Evolutionary conservation across 768 basidiomycete species (phyloP).

Genomic region (Tylopilus plumbeoviolaceoides): DNA sequence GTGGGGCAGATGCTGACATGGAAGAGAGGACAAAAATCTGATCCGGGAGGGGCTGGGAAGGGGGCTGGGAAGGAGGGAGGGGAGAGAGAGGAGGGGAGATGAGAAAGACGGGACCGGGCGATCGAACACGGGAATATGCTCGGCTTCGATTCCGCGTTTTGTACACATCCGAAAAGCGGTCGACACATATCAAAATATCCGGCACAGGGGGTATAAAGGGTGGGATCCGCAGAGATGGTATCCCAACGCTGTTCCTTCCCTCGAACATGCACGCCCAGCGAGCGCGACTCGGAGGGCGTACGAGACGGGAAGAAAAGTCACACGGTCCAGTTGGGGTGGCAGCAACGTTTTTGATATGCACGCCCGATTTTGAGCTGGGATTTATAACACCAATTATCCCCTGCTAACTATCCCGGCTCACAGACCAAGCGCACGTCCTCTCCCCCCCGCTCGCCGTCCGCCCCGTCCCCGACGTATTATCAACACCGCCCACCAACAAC

Average conservation of each 20-base stretch:
- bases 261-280: background rate
- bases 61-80: background rate
- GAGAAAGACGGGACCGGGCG: conserved; percentile 8
- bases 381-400: conserved; percentile 28
- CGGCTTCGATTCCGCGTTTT: conserved; percentile 17
- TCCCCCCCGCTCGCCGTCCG: background rate
- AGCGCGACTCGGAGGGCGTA: background rate
- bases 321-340: conserved; percentile 21
- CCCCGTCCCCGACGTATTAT: background rate
- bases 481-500: background rate
- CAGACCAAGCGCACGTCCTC: background rate
- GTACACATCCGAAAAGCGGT: conserved; percentile 11
- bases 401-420: conserved; percentile 10
- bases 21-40: background rate
- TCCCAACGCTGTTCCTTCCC: conserved; percentile 1
- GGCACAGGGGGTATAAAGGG: conserved; percentile 12
- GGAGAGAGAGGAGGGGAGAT: background rate
- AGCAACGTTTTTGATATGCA: conserved; percentile 32
- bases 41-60: background rate
- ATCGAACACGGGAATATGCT: conserved; percentile 17
- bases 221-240: conserved; percentile 4
- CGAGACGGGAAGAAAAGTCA: conserved; percentile 24
- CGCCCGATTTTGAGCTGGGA: conserved; percentile 30
- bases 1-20: too few species aligned
- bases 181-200: conserved; percentile 16